Base-by-base conservation (phyloP, 2,329 filamentous ascomycete genomes). In the Pseudogymnoascus sp. region DNA sequence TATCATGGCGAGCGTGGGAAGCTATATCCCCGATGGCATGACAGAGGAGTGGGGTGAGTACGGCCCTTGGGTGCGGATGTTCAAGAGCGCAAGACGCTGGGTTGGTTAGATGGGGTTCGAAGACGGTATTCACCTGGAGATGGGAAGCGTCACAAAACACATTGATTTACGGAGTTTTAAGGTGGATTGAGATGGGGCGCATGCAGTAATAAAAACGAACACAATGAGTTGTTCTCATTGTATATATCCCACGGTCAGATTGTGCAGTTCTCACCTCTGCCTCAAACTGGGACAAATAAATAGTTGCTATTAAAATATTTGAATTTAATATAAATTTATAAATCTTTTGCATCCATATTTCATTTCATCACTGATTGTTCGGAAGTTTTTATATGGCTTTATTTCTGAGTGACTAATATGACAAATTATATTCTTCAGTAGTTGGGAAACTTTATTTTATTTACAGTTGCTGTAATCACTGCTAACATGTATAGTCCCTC, bases 31-130 rank as follows among this genome's bases (percentile, higher is more conserved):
- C 2, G 77, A 79, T 40, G 80, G 79, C 10, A 76, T 78, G 71
- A 75, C 72, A 36, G 81, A 83, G 68, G 80, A 84, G 66, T 88
- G 86, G 86, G 86, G 86, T n/a, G 85, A 88, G 65, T 82, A 85
- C 70, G 86, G 86, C 14, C 87, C 88, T 12, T 90, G 88, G 88
- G 80, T 82, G 39, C 78, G 87, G 66, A 79, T 90, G 76, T 91
- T 91, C 75, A 86, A 83, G 78, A 90, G 86, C 74, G 88, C 86
- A 14, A 85, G 88, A 75, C 78, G 85, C 71, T 91, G 88, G 88
- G 86, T 88, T 68, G 85, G 86, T 63, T 87, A 73, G 68, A 60
- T 26, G n/a, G 29, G 7, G 47, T 34, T 57, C n/a, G 29, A 57
- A 34, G 47, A 31, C 47, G 47, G 29, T 18, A 57, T 57, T 57